Evolutionary conservation across 352 stramenopile species (phyloP), one percentile per base, ranked within the genome.

Genomic region (Pythium myriotylum): DNA sequence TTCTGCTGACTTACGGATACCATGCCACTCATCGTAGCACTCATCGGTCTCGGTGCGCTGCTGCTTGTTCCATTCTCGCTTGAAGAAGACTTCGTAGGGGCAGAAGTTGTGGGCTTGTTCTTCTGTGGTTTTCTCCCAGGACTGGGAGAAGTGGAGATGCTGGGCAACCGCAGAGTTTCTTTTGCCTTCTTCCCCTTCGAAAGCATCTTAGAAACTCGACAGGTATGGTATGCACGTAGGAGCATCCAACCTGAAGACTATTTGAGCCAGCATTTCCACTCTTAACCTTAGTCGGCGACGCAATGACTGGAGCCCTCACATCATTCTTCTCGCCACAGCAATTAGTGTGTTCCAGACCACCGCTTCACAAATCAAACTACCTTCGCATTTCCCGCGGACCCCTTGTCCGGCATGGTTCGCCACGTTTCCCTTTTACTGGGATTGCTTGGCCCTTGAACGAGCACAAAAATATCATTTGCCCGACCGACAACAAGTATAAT

Each of bases 141-240:
- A 22, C 59, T 72, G 17, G 43, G 32, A n/a, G 68, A 39, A 20
- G 41, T 3, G 20, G 66, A 54, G 22, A 89, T 54, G 8, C 54
- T 63, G 3, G 79, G 79, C 22, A 89, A 37, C 42, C 84, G 86
- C 39, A 86, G 63, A 8, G 58, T 46, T 23, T 82, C 68, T 65
- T 81, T 88, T 16, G 54, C 16, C 27, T 48, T 62, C 29, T 54
- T 35, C 22, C 37, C 54, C 71, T 54, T 19, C 22, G 7, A 14
- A 32, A 22, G 29, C 29, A 10, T 35, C 5, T 35, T 35, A 10
- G 29, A n/a, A n/a, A n/a, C n/a, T n/a, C n/a, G n/a, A n/a, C n/a
- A n/a, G n/a, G n/a, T n/a, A n/a, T n/a, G n/a, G n/a, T n/a, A n/a
- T n/a, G n/a, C n/a, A n/a, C n/a, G n/a, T n/a, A n/a, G n/a, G n/a